phyloP scores from a whole-genome alignment of 192 early-diverging fungal genomes.

The Martensiomyces pterosporus region DNA sequence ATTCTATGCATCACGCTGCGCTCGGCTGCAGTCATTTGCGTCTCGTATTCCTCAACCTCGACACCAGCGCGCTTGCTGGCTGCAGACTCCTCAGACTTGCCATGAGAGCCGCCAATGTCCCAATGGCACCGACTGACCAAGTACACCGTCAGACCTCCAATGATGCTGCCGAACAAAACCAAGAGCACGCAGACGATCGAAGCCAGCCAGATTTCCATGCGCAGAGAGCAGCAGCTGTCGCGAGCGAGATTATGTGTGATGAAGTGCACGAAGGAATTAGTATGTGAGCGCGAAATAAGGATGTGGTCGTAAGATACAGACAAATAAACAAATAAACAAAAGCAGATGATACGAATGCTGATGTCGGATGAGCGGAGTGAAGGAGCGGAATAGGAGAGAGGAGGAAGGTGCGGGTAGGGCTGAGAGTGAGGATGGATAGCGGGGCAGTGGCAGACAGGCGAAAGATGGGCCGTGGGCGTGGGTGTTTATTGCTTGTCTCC shows the following conservation, averaged over 20 bases:
- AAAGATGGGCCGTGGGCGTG: too few relatives aligned
- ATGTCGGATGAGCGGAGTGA: not conserved
- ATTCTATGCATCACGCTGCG: constrained; percentile 27
- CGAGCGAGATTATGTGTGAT: too few relatives aligned
- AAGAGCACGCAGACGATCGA: constrained; percentile 8
- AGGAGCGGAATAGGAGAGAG: too few relatives aligned
- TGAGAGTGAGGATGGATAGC: too few relatives aligned
- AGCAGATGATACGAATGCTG: not conserved
- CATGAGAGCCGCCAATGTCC: constrained; percentile 1
- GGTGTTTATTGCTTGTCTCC: too few relatives aligned
- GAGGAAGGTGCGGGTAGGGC: too few relatives aligned
- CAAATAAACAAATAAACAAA: not conserved
- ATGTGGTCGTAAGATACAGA: too few relatives aligned
- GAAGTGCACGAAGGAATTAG: too few relatives aligned
- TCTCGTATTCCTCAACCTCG: constrained; percentile 19
- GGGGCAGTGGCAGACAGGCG: too few relatives aligned
- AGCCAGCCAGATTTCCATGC: constrained; percentile 18
- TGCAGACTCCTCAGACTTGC: too few relatives aligned
- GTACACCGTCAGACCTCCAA: constrained; percentile 5
- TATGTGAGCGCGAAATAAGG: too few relatives aligned
- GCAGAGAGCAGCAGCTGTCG: too few relatives aligned
- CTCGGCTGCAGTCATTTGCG: constrained; percentile 28
- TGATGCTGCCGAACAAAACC: not conserved
- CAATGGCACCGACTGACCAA: not conserved
- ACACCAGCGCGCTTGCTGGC: constrained; percentile 1